phyloP scores from a whole-genome alignment of 495 filamentous ascomycete species.

The Aspergillus sclerotiicarbonarius region DNA sequence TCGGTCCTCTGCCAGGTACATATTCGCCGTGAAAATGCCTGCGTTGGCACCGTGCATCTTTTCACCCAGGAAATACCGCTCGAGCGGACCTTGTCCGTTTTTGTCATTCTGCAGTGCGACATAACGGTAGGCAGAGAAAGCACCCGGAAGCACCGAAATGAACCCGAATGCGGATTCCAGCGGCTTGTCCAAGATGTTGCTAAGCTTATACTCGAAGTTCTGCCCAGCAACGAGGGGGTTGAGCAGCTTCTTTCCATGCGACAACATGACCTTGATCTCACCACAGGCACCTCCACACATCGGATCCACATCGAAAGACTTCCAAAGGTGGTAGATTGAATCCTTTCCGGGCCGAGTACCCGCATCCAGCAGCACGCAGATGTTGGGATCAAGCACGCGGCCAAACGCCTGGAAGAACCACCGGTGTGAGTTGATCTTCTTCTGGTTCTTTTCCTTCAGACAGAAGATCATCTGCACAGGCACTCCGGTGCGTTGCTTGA shows the following conservation, averaged over 20 bases:
- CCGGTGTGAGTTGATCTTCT: conserved; percentile 99
- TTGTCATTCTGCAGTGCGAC: conserved; percentile 96
- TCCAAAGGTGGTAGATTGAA: conserved; percentile 97
- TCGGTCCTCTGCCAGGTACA: conserved; percentile 99
- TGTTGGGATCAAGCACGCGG: conserved; percentile 86
- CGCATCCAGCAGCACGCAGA: conserved; percentile 94
- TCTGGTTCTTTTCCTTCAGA: conserved; percentile 99
- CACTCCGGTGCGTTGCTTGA: conserved; percentile 69
- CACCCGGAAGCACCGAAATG: conserved; percentile 93
- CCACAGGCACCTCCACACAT: conserved; percentile 97
- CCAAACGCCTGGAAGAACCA: conserved; percentile 99
- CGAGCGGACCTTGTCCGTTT: conserved; percentile 83
- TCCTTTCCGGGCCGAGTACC: conserved; percentile 90
- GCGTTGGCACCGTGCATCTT: conserved; percentile 96
- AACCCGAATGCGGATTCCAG: conserved; percentile 97
- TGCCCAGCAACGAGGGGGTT: conserved; percentile 96
- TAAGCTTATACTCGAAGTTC: conserved; percentile 99
- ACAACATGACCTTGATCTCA: conserved; percentile 99
- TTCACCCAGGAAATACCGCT: conserved; percentile 97
- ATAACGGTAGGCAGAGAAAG: conserved; percentile 96
- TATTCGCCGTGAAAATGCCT: conserved; percentile 98
- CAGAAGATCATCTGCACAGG: conserved; percentile 98
- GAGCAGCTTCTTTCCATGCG: conserved; percentile 82
- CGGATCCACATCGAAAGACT: conserved; percentile 95
- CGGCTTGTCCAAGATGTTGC: conserved; percentile 98